phyloP scores from a whole-genome alignment of 768 basidiomycete genomes.

The Mycena alexandri region DNA sequence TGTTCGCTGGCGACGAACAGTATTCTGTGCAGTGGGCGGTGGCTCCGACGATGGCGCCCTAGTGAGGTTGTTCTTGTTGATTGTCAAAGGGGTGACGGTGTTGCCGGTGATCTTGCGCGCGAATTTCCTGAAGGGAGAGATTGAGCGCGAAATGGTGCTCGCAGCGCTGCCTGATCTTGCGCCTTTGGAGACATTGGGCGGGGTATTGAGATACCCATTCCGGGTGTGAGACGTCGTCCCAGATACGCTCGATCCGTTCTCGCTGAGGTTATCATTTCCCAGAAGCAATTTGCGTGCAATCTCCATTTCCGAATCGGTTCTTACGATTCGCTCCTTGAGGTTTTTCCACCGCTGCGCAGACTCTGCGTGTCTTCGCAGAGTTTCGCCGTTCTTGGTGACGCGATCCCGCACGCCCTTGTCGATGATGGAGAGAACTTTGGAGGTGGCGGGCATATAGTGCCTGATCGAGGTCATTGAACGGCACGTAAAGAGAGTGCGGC shows the following conservation, averaged over 20 bases:
- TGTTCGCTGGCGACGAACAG: constrained; percentile 69
- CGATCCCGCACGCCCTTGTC: constrained; percentile 95
- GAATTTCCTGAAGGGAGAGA: constrained; percentile 85
- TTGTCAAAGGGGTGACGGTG: constrained; percentile 60
- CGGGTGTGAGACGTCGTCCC: constrained; percentile 56
- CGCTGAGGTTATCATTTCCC: constrained; percentile 69
- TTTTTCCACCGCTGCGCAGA: constrained; percentile 89
- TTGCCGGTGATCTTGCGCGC: constrained; percentile 76
- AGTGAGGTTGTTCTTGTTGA: constrained; percentile 55
- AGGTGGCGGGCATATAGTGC: constrained; percentile 95
- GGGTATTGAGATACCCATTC: constrained; percentile 76
- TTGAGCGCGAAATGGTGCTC: constrained; percentile 77
- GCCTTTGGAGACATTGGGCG: constrained; percentile 60
- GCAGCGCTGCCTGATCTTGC: constrained; percentile 60
- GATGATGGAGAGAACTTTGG: constrained; percentile 92
- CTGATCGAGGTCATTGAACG: constrained; percentile 54
- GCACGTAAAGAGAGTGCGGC: constrained; percentile 16
- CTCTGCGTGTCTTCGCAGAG: constrained; percentile 89
- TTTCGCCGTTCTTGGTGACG: constrained; percentile 97
- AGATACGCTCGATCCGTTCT: constrained; percentile 78
- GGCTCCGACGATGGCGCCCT: constrained; percentile 71
- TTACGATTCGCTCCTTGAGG: constrained; percentile 81
- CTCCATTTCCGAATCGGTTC: constrained; percentile 89
- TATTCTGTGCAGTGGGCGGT: constrained; percentile 40
- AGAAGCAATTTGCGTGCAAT: constrained; percentile 70